Percentiles rank a stretch among this genome's conserved stretches.
Conservation (phyloP, 495 filamentous ascomycete species). For the Trichoderma reesei region DNA sequence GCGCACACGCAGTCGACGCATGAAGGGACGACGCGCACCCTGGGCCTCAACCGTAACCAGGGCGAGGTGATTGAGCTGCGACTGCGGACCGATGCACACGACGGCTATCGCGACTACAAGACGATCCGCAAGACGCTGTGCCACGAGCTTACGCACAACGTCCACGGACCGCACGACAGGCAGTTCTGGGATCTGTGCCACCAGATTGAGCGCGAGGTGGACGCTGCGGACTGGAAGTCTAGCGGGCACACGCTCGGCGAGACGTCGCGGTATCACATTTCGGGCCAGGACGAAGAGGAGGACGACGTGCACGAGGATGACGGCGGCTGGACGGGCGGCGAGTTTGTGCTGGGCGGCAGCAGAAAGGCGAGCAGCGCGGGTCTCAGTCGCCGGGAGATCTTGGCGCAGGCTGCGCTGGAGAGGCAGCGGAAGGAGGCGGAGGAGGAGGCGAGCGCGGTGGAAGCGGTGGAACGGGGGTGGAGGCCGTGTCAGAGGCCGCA, state of each 20-base stretch:
- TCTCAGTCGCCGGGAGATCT: conserved; percentile 51
- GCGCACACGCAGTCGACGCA: conserved; percentile 60
- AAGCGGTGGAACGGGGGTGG: conserved; percentile 15
- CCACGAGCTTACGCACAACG: conserved; percentile 92
- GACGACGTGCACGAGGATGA: conserved; percentile 59
- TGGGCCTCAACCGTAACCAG: conserved; percentile 79
- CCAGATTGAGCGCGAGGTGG: conserved; percentile 82
- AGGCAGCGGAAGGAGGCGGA: conserved; percentile 35
- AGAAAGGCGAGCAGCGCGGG: conserved; percentile 19
- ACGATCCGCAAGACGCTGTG: conserved; percentile 85
- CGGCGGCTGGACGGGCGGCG: conserved; percentile 79
- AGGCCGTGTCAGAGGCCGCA: conserved; percentile 7
- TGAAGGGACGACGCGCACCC: conserved; percentile 57
- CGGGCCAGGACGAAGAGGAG: conserved; percentile 27
- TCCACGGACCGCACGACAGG: conserved; percentile 70
- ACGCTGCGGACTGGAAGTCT: conserved; percentile 59
- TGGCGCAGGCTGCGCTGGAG: conserved; percentile 67
- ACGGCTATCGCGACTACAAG: conserved; percentile 86
- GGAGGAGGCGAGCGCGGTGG: conserved; percentile 36
- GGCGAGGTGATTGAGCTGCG: conserved; percentile 90
- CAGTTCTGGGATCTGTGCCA: conserved; percentile 81
- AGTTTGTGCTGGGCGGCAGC: conserved; percentile 67
- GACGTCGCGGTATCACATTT: conserved; percentile 58
- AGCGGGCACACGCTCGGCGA: conserved; percentile 55
- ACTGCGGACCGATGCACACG: conserved; percentile 83